phyloP scores from a whole-genome alignment of 495 filamentous ascomycete species.

The Penicillium daleae region DNA sequence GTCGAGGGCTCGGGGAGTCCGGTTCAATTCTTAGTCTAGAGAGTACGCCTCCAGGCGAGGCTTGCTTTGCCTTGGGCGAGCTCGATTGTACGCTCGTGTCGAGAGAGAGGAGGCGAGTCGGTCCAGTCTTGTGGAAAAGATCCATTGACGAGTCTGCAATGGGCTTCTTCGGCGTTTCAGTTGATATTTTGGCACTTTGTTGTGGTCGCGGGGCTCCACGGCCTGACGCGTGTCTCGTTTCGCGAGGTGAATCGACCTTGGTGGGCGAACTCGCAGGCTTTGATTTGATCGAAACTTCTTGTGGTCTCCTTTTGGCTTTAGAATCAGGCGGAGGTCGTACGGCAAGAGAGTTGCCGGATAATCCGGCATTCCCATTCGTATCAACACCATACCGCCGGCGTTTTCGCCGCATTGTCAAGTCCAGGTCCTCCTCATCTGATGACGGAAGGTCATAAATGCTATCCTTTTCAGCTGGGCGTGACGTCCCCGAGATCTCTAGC shows the following conservation, averaged over 20 bases:
- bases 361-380: background rate
- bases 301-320: background rate
- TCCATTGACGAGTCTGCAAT: background rate
- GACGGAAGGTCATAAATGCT: slow-evolving; percentile 44
- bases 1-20: background rate
- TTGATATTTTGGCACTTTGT: background rate
- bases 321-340: background rate
- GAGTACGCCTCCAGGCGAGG: background rate
- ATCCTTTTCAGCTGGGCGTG: slow-evolving; percentile 4
- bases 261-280: background rate
- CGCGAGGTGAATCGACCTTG: background rate
- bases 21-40: background rate
- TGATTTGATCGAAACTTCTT: background rate
- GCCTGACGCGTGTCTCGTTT: background rate
- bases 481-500: background rate
- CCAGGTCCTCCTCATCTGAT: slow-evolving; percentile 39
- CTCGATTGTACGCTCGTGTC: background rate
- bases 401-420: slow-evolving; percentile 16
- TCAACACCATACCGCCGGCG: slow-evolving; percentile 19
- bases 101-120: background rate
- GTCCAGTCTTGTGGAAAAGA: background rate
- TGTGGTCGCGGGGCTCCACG: background rate
- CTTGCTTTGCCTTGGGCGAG: background rate
- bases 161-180: background rate
- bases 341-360: background rate